Conservation (phyloP, 768 basidiomycete species). For the Rubroboletus pulcherrimus region DNA sequence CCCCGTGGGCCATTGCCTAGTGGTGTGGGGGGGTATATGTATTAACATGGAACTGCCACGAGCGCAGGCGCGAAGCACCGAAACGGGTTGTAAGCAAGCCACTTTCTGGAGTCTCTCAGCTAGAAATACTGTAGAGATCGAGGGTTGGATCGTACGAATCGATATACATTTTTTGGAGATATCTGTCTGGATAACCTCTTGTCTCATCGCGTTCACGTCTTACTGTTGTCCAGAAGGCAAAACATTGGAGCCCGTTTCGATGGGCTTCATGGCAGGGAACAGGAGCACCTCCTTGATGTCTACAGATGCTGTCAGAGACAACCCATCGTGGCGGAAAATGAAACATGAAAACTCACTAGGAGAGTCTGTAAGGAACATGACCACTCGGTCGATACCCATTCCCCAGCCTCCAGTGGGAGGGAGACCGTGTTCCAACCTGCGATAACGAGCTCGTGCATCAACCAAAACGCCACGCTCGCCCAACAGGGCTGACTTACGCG, state of each 20-base stretch:
- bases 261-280: constrained; percentile 97
- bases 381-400: constrained; percentile 89
- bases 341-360: constrained; percentile 52
- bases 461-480: neutral
- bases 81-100: neutral
- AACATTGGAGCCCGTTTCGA: constrained; percentile 43
- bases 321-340: neutral
- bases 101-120: neutral
- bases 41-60: too few species aligned
- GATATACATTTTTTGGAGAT: neutral
- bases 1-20: too few species aligned
- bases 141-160: neutral
- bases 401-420: constrained; percentile 99
- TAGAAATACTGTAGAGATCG: neutral
- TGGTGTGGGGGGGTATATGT: too few species aligned
- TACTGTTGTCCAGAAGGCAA: constrained; percentile 25
- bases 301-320: constrained; percentile 27
- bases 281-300: constrained; percentile 96
- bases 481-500: constrained; percentile 55
- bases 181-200: constrained; percentile 16
- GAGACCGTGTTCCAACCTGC: constrained; percentile 91
- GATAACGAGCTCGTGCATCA: neutral
- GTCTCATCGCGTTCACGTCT: constrained; percentile 23
- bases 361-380: constrained; percentile 99
- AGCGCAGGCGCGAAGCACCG: too few species aligned